phyloP scores from a whole-genome alignment of 768 basidiomycete species.

The Russula olivacea region DNA sequence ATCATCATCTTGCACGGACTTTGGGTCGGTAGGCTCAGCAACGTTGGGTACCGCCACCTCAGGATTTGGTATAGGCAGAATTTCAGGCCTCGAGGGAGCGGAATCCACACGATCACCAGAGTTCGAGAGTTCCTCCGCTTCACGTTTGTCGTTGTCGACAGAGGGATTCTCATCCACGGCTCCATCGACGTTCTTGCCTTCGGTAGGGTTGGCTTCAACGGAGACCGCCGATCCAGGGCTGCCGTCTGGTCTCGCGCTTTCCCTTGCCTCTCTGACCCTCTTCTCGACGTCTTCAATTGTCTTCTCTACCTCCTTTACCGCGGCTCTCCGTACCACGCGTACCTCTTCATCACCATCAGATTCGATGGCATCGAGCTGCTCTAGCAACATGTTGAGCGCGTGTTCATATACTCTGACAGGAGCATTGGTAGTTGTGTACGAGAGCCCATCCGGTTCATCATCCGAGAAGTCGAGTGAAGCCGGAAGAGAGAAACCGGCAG shows the following conservation, averaged over 20 bases:
- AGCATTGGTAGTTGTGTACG: conserved; percentile 56
- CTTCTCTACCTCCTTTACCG: conserved; percentile 54
- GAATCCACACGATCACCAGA: background rate
- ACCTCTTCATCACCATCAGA: conserved; percentile 54
- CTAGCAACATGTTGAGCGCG: conserved; percentile 54
- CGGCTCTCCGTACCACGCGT: conserved; percentile 43
- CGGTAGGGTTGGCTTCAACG: background rate
- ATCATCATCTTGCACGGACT: background rate
- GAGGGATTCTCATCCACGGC: background rate
- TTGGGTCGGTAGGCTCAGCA: background rate
- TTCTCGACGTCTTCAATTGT: conserved; percentile 51
- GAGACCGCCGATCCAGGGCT: background rate
- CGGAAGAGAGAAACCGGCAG: conserved; percentile 15
- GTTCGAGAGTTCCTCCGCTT: background rate
- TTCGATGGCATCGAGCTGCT: conserved; percentile 61
- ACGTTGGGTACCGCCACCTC: background rate
- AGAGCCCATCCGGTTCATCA: conserved; percentile 35
- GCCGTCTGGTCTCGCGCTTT: background rate
- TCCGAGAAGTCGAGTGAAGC: conserved; percentile 15
- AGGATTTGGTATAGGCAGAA: background rate
- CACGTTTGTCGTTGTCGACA: background rate
- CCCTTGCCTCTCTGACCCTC: conserved; percentile 6
- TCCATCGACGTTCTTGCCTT: background rate
- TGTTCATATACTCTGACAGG: conserved; percentile 58
- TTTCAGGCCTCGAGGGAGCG: background rate